phyloP scores from a whole-genome alignment of 2,329 filamentous ascomycete species.

The Penicillium glabrum region DNA sequence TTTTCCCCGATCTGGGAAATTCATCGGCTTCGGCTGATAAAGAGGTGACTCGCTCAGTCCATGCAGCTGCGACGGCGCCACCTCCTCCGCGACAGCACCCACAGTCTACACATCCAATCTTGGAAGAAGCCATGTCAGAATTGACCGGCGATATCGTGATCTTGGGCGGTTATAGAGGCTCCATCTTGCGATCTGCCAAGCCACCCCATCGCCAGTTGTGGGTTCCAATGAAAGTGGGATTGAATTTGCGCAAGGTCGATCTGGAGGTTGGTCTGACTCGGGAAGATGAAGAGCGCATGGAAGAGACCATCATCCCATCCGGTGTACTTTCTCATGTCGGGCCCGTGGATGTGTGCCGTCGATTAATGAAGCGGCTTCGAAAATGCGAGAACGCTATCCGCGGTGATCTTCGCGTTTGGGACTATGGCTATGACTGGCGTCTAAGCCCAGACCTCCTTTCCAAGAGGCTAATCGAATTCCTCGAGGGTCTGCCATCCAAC shows the following conservation, averaged over 20 bases:
- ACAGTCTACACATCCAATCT: slow-evolving; percentile 44
- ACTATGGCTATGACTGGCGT: slow-evolving; percentile 95
- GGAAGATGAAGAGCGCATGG: slow-evolving; percentile 76
- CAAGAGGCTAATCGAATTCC: slow-evolving; percentile 67
- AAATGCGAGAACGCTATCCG: slow-evolving; percentile 70
- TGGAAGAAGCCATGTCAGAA: slow-evolving; percentile 62
- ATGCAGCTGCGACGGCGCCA: slow-evolving; percentile 8
- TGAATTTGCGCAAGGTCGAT: slow-evolving; percentile 89
- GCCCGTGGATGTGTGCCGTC: slow-evolving; percentile 82
- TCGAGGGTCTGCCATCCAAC: slow-evolving; percentile 75
- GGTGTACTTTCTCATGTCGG: slow-evolving; percentile 92
- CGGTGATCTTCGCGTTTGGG: slow-evolving; percentile 75
- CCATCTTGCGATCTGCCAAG: slow-evolving; percentile 79
- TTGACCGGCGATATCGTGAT: slow-evolving; percentile 84
- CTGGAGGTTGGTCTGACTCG: slow-evolving; percentile 79
- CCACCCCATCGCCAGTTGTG: slow-evolving; percentile 83
- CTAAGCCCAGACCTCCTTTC: slow-evolving; percentile 78
- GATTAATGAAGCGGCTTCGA: slow-evolving; percentile 74
- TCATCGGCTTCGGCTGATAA: slow-evolving; percentile 9
- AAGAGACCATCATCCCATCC: slow-evolving; percentile 76
- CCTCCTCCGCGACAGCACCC: slow-evolving; percentile 24
- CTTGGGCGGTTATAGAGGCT: slow-evolving; percentile 87
- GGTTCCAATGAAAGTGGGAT: slow-evolving; percentile 89
- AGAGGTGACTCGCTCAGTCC: slow-evolving; percentile 8
- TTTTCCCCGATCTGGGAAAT: slow-evolving; percentile 30